Conservation (phyloP, 1,284 basidiomycete species). For the Cryptococcus sp. region DNA sequence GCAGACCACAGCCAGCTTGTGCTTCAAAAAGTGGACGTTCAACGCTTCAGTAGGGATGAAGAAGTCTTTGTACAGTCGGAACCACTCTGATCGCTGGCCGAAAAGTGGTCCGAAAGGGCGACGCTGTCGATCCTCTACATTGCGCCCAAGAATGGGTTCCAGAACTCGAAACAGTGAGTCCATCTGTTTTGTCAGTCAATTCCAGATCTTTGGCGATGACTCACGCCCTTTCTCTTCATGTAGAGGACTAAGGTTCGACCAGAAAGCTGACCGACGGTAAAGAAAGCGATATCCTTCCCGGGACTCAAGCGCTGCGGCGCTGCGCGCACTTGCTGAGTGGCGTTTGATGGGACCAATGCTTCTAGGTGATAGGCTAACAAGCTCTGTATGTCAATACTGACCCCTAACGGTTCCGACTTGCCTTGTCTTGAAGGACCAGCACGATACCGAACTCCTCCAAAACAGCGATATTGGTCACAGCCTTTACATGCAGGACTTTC, state of each 20-base stretch:
- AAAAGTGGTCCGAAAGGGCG: conserved; percentile 66
- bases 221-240: conserved; percentile 90
- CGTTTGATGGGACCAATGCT: conserved; percentile 78
- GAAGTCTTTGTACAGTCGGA: conserved; percentile 86
- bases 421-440: conserved; percentile 88
- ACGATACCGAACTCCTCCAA: conserved; percentile 93
- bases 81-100: conserved; percentile 82
- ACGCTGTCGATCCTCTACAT: conserved; percentile 63
- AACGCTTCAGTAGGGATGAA: conserved; percentile 85
- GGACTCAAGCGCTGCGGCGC: conserved; percentile 77
- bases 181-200: conserved; percentile 48
- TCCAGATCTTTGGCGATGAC: conserved; percentile 24
- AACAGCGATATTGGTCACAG: conserved; percentile 90
- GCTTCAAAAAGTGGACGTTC: conserved; percentile 83
- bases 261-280: conserved; percentile 80
- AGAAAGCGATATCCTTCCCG: conserved; percentile 83
- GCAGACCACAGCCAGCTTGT: conserved; percentile 85
- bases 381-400: conserved; percentile 9
- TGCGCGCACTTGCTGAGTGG: conserved; percentile 31
- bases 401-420: conserved; percentile 35
- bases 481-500: conserved; percentile 81
- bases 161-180: conserved; percentile 91
- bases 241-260: conserved; percentile 86
- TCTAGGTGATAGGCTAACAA: conserved; percentile 83
- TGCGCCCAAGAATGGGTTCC: conserved; percentile 82